These are phyloP conservation scores for Acer yangbiense DNA, from an alignment of 345 rosid species.

Conservation along the genomic window DNA sequence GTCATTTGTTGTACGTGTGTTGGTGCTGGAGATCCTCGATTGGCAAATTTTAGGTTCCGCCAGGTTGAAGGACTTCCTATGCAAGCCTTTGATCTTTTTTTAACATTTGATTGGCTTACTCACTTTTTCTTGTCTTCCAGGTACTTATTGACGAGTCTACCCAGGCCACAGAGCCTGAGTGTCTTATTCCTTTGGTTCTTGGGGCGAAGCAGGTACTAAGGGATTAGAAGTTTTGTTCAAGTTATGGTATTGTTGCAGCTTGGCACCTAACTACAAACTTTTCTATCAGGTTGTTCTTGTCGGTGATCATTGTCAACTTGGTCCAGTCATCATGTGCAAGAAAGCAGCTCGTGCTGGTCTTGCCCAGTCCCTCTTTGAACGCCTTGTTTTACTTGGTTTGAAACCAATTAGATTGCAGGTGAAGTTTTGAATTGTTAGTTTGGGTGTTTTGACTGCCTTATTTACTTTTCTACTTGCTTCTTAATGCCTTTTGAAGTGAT, in stretches of 20 bases:
- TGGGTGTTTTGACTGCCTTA: background rate
- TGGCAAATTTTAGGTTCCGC: conserved; percentile 96
- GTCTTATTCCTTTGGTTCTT: conserved; percentile 98
- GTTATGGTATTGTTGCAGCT: background rate
- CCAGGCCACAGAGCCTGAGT: conserved; percentile 98
- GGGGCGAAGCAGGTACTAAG: conserved; percentile 88
- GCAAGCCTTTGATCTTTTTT: conserved; percentile 5
- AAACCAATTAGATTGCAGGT: conserved; percentile 99
- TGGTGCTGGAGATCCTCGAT: conserved; percentile 99
- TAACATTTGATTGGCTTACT: conserved; percentile 23
- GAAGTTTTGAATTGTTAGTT: background rate
- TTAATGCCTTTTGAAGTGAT: too few species aligned
- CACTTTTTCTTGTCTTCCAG: conserved; percentile 37
- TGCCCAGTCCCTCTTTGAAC: conserved; percentile 97
- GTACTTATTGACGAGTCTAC: conserved; percentile 99
- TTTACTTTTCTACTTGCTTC: background rate
- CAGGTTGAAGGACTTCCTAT: conserved; percentile 55
- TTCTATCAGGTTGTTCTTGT: conserved; percentile 83
- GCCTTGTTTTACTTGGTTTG: conserved; percentile 93
- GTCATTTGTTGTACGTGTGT: conserved; percentile 99
- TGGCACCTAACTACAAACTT: conserved; percentile 17
- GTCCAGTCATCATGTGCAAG: conserved; percentile 99
- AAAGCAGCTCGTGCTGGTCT: conserved; percentile 99
- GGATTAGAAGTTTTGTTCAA: background rate
- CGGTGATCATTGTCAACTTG: conserved; percentile 99